Conservation (phyloP, 352 stramenopile genomes). For the Globisporangium heterothallicum region DNA sequence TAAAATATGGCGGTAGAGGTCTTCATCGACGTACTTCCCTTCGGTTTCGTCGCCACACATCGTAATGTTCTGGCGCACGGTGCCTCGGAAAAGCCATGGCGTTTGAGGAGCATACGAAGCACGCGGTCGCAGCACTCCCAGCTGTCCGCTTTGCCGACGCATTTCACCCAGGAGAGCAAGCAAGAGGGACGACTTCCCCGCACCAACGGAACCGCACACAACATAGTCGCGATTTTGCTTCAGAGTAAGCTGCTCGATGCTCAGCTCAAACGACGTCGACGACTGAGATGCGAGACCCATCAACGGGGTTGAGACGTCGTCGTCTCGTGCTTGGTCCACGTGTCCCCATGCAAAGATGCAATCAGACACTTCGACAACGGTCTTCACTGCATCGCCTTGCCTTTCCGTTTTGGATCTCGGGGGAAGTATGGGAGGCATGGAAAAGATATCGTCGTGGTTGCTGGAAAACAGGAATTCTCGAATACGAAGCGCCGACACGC, state of each 20-base stretch:
- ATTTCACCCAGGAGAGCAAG: slow-evolving; percentile 96
- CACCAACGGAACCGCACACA: slow-evolving; percentile 88
- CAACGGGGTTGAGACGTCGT: slow-evolving; percentile 7
- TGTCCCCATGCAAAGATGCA: slow-evolving; percentile 34
- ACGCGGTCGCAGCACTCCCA: slow-evolving; percentile 13
- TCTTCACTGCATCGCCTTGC: not conserved
- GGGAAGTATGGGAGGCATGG: not conserved
- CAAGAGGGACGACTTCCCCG: slow-evolving; percentile 95
- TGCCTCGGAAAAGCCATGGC: slow-evolving; percentile 68
- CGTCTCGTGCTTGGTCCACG: not conserved
- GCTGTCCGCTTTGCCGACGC: slow-evolving; percentile 32
- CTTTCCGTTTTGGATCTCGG: slow-evolving; percentile 6
- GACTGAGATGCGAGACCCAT: not conserved
- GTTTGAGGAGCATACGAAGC: slow-evolving; percentile 72
- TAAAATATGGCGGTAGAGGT: slow-evolving; percentile 48
- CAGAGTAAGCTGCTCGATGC: slow-evolving; percentile 40
- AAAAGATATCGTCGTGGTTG: slow-evolving; percentile 4
- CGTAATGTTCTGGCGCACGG: slow-evolving; percentile 61
- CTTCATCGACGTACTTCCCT: slow-evolving; percentile 30
- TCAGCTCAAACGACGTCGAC: slow-evolving; percentile 30
- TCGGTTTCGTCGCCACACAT: slow-evolving; percentile 23
- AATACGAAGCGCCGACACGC: slow-evolving; percentile 75
- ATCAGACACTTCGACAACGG: slow-evolving; percentile 17
- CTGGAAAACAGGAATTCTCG: slow-evolving; percentile 59
- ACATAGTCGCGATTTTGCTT: slow-evolving; percentile 39